Base-by-base conservation (phyloP, 2,329 filamentous ascomycete genomes). In the Arthrobotrys entomopaga region DNA sequence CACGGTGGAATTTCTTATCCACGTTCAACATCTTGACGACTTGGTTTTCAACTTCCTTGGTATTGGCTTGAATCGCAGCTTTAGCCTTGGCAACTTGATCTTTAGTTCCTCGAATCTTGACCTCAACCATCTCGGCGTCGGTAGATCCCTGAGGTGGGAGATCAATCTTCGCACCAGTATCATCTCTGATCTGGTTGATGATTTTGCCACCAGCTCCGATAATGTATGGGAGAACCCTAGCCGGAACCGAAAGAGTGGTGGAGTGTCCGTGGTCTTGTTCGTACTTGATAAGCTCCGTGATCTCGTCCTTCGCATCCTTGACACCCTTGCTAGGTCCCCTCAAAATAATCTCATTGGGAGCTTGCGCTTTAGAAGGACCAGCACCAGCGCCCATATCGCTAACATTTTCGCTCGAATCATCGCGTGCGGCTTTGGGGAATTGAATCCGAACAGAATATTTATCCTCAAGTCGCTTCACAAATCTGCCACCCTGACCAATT, bases 371-470 rank as follows among this genome's bases (percentile, higher is more conserved):
- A 76, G 88, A 87, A 54, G 88, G 88, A 71, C 85, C 34, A 84
- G 59, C 64, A 24, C 83, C 82, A 75, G 87, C 88, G 69, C 84
- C 84, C 59, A 84, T 84, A 71, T 94, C 90, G 76, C 89, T 64
- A 90, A 26, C 86, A 85, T 60, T 29, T 42, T 86, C 89, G 78
- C 94, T 93, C 13, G 85, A 86, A 76, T 96, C 92, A 72, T 95
- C 91, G 72, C 87, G 85, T 60, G 81, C 83, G 56, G 86, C 84
- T 80, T 93, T 91, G 46, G 95, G 95, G 85, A 99, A 99, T 83
- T 97, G 94, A 79, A 99, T 95, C 76, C 93, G 89, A 48, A 99
- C 95, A 80, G 91, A 90, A 85, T 99, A 97, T 53, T 93, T 90
- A 65, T 90, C 92, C 82, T 99, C 93, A 22, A 99, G 87, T 77